phyloP scores from a whole-genome alignment of 768 basidiomycete species.

The Tephrocybe sp. region DNA sequence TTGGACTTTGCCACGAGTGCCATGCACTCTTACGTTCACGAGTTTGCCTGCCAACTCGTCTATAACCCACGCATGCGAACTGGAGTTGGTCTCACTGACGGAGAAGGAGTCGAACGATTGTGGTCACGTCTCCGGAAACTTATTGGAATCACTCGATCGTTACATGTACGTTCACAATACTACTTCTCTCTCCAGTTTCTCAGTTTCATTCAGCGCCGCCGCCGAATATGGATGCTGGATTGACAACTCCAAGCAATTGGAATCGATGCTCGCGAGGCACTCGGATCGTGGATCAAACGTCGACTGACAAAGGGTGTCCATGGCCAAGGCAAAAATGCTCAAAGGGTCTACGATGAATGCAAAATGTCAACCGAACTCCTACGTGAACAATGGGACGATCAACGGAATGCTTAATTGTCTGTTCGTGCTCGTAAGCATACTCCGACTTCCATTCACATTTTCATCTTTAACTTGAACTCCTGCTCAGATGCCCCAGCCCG shows the following conservation, averaged over 20 bases:
- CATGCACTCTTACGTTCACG: constrained; percentile 33
- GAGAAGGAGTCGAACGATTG: constrained; percentile 31
- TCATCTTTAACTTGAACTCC: not conserved
- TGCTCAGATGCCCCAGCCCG: not conserved
- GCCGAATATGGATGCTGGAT: not conserved
- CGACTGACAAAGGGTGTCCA: too few relatives aligned
- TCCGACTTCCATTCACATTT: too few relatives aligned
- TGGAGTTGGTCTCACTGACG: constrained; percentile 19
- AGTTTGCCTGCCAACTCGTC: constrained; percentile 20
- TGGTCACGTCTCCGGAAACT: constrained; percentile 34
- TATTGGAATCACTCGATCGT: constrained; percentile 31
- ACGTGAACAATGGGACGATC: not conserved
- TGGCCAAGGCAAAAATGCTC: not conserved
- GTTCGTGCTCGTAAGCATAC: not conserved
- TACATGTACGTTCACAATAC: constrained; percentile 25
- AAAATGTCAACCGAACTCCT: not conserved
- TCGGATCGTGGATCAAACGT: too few relatives aligned
- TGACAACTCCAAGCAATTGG: too few relatives aligned
- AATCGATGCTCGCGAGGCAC: too few relatives aligned
- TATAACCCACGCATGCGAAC: constrained; percentile 27
- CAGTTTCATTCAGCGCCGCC: not conserved
- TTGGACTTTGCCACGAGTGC: constrained; percentile 28
- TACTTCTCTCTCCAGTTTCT: not conserved
- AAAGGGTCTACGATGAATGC: not conserved
- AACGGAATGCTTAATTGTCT: not conserved